Evolutionary conservation across 768 basidiomycete genomes (phyloP), one percentile per base, ranked within the genome.

Genomic region (Coprinellus micaceus): DNA sequence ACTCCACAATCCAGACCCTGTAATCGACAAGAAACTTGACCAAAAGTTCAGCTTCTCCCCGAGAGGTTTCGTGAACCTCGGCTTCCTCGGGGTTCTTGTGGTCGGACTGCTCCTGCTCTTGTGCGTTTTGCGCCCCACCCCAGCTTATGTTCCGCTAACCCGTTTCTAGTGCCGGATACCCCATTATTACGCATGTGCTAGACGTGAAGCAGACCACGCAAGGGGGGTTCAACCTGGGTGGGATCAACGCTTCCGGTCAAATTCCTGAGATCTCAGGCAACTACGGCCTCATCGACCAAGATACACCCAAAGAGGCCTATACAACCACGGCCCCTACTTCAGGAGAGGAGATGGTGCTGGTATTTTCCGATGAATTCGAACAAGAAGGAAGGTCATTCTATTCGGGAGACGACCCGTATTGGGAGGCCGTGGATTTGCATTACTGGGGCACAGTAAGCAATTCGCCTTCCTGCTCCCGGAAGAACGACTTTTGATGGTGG

Each of bases 361-460:
- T 90, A n/a, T 93, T 90, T 68, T 85, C 82, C 1, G 91, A 93
- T 66, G 91, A 92, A 73, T 93, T 93, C 67, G 81, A 92, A 55
- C 67, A 66, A 22, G 87, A 88, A 1, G 90, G 88, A 0, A 73
- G 87, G 9, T 75, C 82, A 7, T 89, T 89, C 66, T 84, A 82
- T 66, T 77, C 83, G 3, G 89, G 83, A 1, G 83, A 84, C 53
- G 84, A 85, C 66, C 84, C 84, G 2, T 85, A 80, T 64, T 86
- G 78, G 77, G 76, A 78, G 55, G 83, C 79, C 7, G 75, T 78
- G 6, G 84, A 79, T 65, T 52, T 85, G 13, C 85, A 89, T 67
- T 91, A 90, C 65, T 86, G 86, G 84, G 78, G 79, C 46, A 79
- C 77, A 47, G 75, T 73, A 52, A 63, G 83, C 67, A 21, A 10